Evolutionary conservation across 1,139 yeast species (phyloP), one percentile per base, ranked within the genome.

Genomic region (Pichia sp.): DNA sequence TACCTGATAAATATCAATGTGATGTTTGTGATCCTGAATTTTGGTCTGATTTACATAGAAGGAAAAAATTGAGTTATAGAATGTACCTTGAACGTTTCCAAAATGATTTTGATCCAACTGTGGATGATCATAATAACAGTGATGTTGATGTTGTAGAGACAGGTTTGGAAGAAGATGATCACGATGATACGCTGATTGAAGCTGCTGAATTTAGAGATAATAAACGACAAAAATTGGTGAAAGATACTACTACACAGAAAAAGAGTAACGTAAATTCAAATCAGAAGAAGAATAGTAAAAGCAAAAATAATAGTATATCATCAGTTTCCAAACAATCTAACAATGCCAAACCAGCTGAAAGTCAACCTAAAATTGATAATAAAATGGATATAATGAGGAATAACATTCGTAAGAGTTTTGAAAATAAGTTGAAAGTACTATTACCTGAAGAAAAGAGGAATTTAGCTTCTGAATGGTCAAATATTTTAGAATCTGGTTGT

Each of bases 1-100:
- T 69, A 2, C 78, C 80, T 1, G 68, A 69, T 9, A 57, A 59
- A 24, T 78, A 78, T 53, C 49, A 52, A 22, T 79, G 84, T 58
- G 68, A 67, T 44, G 58, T 62, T 24, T 79, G 85, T 55, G 67
- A 66, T 41, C 72, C 75, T 1, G 53, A 54, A 12, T 30, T 14
- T 9, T 30, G 32, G 32, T 17, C 11, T 17, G 32, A 21, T 8
- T 30, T 30, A 18, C n/a, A n/a, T n/a, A n/a, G n/a, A n/a, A 30
- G 18, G 22, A 30, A 30, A 14, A 30, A 30, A 18, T 11, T 30
- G n/a, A 30, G 32, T 18, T 61, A 60, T 15, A 53, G 51, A 2
- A 56, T 58, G 30, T 59, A 59, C 46, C 25, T 49, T 9, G 34
- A 31, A 31, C 18, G 34, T 4, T 9, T 20, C n/a, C 18, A n/a